Percentiles rank a stretch among this genome's conserved stretches.
phyloP scores from a whole-genome alignment of 2,329 filamentous ascomycete genomes.

The Penicillium sp. region DNA sequence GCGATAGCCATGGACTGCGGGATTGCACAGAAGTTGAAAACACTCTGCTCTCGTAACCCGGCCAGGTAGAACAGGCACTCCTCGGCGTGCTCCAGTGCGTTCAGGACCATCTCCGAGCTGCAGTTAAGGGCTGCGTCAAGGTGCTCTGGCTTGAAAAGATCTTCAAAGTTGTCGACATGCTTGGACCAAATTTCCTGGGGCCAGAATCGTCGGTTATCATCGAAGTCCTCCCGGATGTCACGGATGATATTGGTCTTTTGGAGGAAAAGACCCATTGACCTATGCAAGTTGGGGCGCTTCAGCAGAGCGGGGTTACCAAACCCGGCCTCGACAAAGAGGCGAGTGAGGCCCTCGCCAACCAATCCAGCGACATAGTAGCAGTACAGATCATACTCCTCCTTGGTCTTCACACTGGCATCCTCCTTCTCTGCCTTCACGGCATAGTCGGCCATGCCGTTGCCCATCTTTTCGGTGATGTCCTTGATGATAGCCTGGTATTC shows the following conservation, averaged over 20 bases:
- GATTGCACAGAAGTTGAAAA: conserved; percentile 98
- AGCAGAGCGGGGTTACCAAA: conserved; percentile 83
- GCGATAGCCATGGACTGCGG: conserved; percentile 97
- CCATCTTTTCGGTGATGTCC: conserved; percentile 93
- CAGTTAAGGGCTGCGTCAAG: conserved; percentile 75
- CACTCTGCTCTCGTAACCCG: conserved; percentile 88
- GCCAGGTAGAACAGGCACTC: conserved; percentile 98
- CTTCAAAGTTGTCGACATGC: conserved; percentile 83
- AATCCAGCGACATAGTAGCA: conserved; percentile 98
- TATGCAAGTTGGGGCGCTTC: conserved; percentile 74
- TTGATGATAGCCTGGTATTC: conserved; percentile 82
- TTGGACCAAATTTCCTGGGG: conserved; percentile 97
- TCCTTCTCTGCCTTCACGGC: conserved; percentile 79
- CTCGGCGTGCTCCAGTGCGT: conserved; percentile 79
- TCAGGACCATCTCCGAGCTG: conserved; percentile 90
- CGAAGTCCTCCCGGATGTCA: conserved; percentile 84
- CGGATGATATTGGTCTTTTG: conserved; percentile 99
- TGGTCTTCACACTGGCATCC: conserved; percentile 72
- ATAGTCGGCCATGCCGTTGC: conserved; percentile 98
- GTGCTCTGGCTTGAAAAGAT: conserved; percentile 81
- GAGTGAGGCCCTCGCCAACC: conserved; percentile 91
- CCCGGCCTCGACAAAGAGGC: conserved; percentile 81
- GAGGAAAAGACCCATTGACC: conserved; percentile 95
- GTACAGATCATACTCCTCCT: conserved; percentile 91
- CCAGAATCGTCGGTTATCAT: conserved; percentile 88